phyloP scores from a whole-genome alignment of 2,329 filamentous ascomycete genomes.

The Cylindrodendrum hubeiense region DNA sequence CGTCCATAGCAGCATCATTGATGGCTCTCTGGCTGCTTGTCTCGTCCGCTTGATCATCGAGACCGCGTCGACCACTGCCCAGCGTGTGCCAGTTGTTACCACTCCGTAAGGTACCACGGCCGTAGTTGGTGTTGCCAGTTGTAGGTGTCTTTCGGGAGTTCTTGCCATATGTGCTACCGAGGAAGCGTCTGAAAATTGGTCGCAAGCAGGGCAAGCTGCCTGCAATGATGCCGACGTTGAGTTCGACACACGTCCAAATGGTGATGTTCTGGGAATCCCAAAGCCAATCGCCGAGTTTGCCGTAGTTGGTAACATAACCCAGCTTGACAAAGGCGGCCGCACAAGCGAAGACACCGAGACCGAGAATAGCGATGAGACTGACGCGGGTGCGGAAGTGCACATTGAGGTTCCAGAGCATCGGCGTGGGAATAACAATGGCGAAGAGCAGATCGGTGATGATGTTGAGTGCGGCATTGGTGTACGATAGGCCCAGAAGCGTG shows the following conservation, averaged over 20 bases:
- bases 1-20: constrained; percentile 32
- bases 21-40: constrained; percentile 47
- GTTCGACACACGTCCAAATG: constrained; percentile 58
- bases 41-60: constrained; percentile 35
- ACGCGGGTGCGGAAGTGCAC: constrained; percentile 56
- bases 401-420: constrained; percentile 55
- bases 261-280: constrained; percentile 62
- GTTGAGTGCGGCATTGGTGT: constrained; percentile 54
- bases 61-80: constrained; percentile 33
- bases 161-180: constrained; percentile 48
- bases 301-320: constrained; percentile 53
- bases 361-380: constrained; percentile 55
- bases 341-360: constrained; percentile 59
- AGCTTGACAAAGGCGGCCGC: constrained; percentile 57
- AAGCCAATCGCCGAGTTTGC: constrained; percentile 54
- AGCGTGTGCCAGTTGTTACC: constrained; percentile 42
- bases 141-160: constrained; percentile 44
- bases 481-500: constrained; percentile 57
- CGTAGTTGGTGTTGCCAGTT: constrained; percentile 40
- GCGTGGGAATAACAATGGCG: constrained; percentile 52
- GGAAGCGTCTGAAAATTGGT: constrained; percentile 49
- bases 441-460: constrained; percentile 55
- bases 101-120: constrained; percentile 38
- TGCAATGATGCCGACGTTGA: constrained; percentile 53
- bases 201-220: constrained; percentile 51